Conservation (phyloP, 805 yeast species). For the Metschnikowia lochheadii region DNA sequence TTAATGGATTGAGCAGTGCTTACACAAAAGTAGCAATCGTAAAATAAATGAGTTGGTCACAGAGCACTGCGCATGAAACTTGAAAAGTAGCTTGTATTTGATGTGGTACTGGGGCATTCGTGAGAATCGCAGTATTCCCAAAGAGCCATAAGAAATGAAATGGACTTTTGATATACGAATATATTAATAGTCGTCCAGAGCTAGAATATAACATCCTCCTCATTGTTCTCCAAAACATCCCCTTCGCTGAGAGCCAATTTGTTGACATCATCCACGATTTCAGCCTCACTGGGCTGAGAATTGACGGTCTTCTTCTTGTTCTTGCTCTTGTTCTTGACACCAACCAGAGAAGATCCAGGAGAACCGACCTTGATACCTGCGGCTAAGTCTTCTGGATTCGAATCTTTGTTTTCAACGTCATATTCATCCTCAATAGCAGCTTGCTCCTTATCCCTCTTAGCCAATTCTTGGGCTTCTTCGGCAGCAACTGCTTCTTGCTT, state of each 20-base stretch:
- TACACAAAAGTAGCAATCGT: background rate
- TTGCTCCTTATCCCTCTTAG: slow-evolving; percentile 15
- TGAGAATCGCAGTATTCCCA: background rate
- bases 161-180: background rate
- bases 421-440: slow-evolving; percentile 16
- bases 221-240: slow-evolving; percentile 38
- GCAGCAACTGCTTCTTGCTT: slow-evolving; percentile 76
- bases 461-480: slow-evolving; percentile 50
- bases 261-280: slow-evolving; percentile 26
- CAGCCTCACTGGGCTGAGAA: slow-evolving; percentile 13
- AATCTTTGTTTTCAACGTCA: slow-evolving; percentile 4
- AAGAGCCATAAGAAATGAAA: slow-evolving; percentile 1
- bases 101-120: background rate
- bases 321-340: slow-evolving; percentile 15
- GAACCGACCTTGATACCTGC: slow-evolving; percentile 2
- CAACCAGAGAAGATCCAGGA: slow-evolving; percentile 2
- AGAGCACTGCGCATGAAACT: background rate
- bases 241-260: slow-evolving; percentile 22
- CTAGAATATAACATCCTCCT: slow-evolving; percentile 44
- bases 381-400: slow-evolving; percentile 4
- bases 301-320: slow-evolving; percentile 13
- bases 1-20: background rate
- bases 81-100: background rate
- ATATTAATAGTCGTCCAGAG: background rate
- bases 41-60: background rate